Evolutionary conservation across 805 yeast genomes (phyloP).

Genomic region (Lipomyces sp.): DNA sequence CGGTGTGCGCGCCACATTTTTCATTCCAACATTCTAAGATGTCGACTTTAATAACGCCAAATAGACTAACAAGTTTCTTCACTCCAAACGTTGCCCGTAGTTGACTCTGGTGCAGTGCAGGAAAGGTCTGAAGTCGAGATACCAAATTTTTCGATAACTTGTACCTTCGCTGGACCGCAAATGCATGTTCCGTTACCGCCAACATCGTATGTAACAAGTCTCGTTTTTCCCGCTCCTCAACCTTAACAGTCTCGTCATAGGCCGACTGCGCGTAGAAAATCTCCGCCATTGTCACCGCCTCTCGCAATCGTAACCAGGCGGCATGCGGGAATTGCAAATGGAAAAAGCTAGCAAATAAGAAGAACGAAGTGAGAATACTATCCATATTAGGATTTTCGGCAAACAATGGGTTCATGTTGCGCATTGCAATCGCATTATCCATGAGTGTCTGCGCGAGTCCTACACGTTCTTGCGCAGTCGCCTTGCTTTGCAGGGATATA

Average conservation of each 20-base stretch:
- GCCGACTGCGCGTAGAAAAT: conserved; percentile 12
- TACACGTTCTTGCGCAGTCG: neutral
- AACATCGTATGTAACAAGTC: conserved; percentile 12
- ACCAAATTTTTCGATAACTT: neutral
- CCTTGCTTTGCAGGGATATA: neutral
- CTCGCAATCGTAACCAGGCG: conserved; percentile 23
- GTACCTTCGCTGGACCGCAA: neutral
- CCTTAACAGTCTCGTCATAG: conserved; percentile 1
- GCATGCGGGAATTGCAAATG: conserved; percentile 13
- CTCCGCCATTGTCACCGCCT: conserved; percentile 22
- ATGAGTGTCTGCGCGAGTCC: conserved; percentile 11
- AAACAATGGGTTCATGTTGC: neutral
- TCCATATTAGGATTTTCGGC: conserved; percentile 11
- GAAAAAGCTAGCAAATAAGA: conserved; percentile 10
- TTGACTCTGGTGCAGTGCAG: neutral
- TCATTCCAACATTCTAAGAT: conserved; percentile 22
- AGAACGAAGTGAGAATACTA: conserved; percentile 18
- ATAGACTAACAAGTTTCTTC: conserved; percentile 10
- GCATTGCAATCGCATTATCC: conserved; percentile 12
- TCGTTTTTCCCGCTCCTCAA: conserved; percentile 11
- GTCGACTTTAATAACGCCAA: conserved; percentile 9
- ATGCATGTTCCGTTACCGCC: conserved; percentile 22
- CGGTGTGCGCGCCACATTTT: conserved; percentile 10
- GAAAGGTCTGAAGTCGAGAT: neutral
- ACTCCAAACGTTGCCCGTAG: neutral